Conservation (phyloP, 2,329 filamentous ascomycete genomes). For the Biscogniauxia marginata region DNA sequence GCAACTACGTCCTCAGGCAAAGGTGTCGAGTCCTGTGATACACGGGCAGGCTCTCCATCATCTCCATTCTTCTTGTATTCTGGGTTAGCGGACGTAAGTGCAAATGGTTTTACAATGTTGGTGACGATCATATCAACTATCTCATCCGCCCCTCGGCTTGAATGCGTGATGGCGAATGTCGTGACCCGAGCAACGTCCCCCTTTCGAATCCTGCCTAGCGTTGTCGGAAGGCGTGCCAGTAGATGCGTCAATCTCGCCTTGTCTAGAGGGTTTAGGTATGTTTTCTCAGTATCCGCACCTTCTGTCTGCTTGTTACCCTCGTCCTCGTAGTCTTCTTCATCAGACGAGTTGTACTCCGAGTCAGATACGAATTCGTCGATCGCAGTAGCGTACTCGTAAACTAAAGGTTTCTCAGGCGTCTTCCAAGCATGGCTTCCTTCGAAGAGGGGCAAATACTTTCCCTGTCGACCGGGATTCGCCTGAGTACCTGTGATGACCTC, state of each 20-base stretch:
- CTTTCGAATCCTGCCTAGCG: conserved; percentile 70
- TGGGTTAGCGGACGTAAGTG: conserved; percentile 69
- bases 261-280: conserved; percentile 77
- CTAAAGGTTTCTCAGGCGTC: conserved; percentile 67
- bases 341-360: conserved; percentile 80
- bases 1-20: conserved; percentile 40
- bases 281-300: conserved; percentile 45
- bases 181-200: conserved; percentile 86
- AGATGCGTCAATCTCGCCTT: conserved; percentile 83
- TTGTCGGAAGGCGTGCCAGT: conserved; percentile 77
- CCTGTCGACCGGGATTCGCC: conserved; percentile 40
- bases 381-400: conserved; percentile 75
- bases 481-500: conserved; percentile 71
- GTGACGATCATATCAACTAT: conserved; percentile 84
- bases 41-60: conserved; percentile 36
- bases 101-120: conserved; percentile 77
- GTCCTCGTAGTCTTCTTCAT: conserved; percentile 72
- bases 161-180: conserved; percentile 84
- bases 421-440: conserved; percentile 78
- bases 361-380: conserved; percentile 81
- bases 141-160: conserved; percentile 81
- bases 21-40: conserved; percentile 37
- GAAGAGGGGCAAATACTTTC: conserved; percentile 65
- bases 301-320: conserved; percentile 49
- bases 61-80: conserved; percentile 42